phyloP scores from a whole-genome alignment of 1,139 yeast species.

The Lodderomyces elongisporus region DNA sequence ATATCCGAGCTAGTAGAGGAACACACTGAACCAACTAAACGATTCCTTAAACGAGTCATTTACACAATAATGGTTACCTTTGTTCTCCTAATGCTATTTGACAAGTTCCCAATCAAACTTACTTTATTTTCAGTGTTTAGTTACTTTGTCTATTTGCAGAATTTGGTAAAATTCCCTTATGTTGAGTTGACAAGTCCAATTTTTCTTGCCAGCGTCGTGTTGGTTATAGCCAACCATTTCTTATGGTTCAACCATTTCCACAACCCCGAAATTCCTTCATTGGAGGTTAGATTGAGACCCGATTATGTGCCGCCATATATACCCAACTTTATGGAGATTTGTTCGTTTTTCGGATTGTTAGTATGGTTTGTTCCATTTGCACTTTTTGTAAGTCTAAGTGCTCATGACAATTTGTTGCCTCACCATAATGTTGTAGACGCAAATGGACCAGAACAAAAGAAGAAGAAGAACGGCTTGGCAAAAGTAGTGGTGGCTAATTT shows the following conservation, averaged over 20 bases:
- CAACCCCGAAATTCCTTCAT: conserved; percentile 55
- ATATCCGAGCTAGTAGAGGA: conserved; percentile 92
- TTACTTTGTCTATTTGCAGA: conserved; percentile 69
- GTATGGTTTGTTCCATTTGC: conserved; percentile 95
- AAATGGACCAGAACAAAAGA: conserved; percentile 18
- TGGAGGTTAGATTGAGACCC: conserved; percentile 52
- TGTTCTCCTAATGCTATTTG: conserved; percentile 58
- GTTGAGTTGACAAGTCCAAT: conserved; percentile 68
- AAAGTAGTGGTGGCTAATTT: conserved; percentile 56
- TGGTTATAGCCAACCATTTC: conserved; percentile 78
- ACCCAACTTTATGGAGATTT: conserved; percentile 82
- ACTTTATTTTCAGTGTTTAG: conserved; percentile 64
- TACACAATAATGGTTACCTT: conserved; percentile 52
- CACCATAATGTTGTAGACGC: conserved; percentile 37
- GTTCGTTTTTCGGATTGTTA: conserved; percentile 89
- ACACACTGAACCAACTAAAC: conserved; percentile 78
- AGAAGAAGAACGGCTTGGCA: conserved; percentile 38
- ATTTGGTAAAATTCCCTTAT: conserved; percentile 76
- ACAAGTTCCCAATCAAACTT: conserved; percentile 70
- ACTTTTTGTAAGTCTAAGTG: conserved; percentile 84
- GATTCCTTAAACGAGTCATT: conserved; percentile 60
- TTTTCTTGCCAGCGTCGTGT: conserved; percentile 64
- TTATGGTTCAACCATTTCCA: conserved; percentile 88
- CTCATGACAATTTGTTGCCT: conserved; percentile 87
- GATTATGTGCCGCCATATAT: conserved; percentile 62